phyloP scores from a whole-genome alignment of 257 asterid species.

The Eucommia ulmoides region DNA sequence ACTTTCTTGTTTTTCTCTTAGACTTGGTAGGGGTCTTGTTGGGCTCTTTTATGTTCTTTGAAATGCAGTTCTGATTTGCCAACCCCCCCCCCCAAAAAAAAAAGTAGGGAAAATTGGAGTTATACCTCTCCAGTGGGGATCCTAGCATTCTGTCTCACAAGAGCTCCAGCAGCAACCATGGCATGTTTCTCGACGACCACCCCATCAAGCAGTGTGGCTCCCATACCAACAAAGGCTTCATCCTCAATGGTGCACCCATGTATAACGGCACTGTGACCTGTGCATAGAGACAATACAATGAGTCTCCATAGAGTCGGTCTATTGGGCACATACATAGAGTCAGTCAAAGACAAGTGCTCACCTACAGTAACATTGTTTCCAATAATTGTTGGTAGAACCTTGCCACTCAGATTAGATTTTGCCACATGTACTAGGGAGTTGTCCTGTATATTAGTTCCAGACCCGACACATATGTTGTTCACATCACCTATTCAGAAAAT shows the following conservation, averaged over 20 bases:
- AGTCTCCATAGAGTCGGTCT: too few species aligned
- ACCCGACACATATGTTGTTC: slow-evolving; percentile 54
- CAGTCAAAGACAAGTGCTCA: slow-evolving; percentile 6
- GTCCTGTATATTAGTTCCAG: slow-evolving; percentile 78
- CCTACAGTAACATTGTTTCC: slow-evolving; percentile 76
- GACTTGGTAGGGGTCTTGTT: slow-evolving; percentile 1
- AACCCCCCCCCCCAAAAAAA: too few species aligned
- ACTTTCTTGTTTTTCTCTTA: background rate
- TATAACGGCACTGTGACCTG: slow-evolving; percentile 85
- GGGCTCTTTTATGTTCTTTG: too few species aligned
- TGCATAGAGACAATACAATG: too few species aligned
- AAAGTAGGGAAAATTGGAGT: background rate
- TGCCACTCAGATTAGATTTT: slow-evolving; percentile 55
- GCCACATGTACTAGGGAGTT: slow-evolving; percentile 82
- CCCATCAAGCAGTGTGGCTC: slow-evolving; percentile 82
- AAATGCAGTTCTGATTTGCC: too few species aligned
- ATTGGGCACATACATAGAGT: too few species aligned
- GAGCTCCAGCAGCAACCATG: slow-evolving; percentile 93
- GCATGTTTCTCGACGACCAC: slow-evolving; percentile 75
- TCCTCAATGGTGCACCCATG: slow-evolving; percentile 86
- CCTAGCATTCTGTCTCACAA: slow-evolving; percentile 69
- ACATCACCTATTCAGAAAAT: slow-evolving; percentile 50
- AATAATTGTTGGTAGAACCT: slow-evolving; percentile 63
- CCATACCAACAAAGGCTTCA: slow-evolving; percentile 87
- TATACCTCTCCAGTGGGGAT: slow-evolving; percentile 30